A percentile compares a stretch with the other conserved stretches of the same genome.
These are phyloP conservation scores for Neobulgaria alba DNA, from an alignment of 2,329 filamentous ascomycete genomes.

Conservation along the genomic window DNA sequence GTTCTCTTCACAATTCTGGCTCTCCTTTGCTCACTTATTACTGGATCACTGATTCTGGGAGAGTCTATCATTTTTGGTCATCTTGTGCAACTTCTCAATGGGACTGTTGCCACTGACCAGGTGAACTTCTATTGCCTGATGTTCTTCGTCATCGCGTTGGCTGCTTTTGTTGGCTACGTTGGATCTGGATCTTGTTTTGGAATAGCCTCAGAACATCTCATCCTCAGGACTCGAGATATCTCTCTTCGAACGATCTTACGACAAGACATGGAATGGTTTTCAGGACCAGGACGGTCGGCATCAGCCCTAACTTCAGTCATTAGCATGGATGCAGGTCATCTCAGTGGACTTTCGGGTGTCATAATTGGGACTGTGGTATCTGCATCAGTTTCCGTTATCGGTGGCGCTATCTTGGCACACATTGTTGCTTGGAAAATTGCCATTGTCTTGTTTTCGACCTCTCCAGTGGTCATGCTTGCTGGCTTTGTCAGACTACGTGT, in stretches of 20 bases:
- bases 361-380: conserved; percentile 63
- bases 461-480: conserved; percentile 60
- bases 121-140: conserved; percentile 32
- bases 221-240: conserved; percentile 54
- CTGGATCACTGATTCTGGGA: conserved; percentile 38
- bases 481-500: conserved; percentile 61
- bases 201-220: conserved; percentile 52
- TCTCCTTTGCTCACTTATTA: conserved; percentile 31
- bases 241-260: conserved; percentile 57
- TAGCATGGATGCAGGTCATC: conserved; percentile 57
- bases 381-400: conserved; percentile 58
- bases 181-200: conserved; percentile 46
- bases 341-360: conserved; percentile 61
- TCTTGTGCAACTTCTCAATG: conserved; percentile 41
- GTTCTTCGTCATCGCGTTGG: conserved; percentile 42
- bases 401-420: conserved; percentile 59
- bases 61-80: conserved; percentile 50
- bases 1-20: conserved; percentile 25
- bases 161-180: conserved; percentile 53
- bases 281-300: conserved; percentile 53
- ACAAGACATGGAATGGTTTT: conserved; percentile 64
- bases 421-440: conserved; percentile 71
- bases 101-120: conserved; percentile 14
- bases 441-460: conserved; percentile 58
- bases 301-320: conserved; percentile 57